These are phyloP conservation scores for Oryza coarctata DNA, from an alignment of 176 grass and related monocot species.

Conservation along the genomic window DNA sequence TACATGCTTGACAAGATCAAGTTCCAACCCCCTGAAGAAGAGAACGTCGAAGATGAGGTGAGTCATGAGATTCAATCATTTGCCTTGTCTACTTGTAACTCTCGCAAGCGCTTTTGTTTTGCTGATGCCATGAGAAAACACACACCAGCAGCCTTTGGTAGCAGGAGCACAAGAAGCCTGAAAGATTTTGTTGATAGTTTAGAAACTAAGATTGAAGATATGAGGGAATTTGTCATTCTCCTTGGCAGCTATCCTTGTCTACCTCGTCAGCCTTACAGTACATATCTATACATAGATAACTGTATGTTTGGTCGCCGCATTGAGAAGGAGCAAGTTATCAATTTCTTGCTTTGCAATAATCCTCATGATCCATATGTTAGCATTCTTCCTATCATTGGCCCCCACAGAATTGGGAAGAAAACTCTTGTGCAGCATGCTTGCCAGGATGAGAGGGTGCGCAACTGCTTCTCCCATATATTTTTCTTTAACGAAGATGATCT, in stretches of 20 bases:
- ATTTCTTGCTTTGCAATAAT: conserved; percentile 30
- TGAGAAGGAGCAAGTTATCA: conserved; percentile 40
- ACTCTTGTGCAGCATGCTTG: conserved; percentile 53
- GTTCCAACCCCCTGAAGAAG: background rate
- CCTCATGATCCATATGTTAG: background rate
- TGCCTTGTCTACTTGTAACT: background rate
- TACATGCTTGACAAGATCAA: conserved; percentile 23
- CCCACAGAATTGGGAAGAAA: conserved; percentile 38
- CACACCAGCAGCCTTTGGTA: background rate
- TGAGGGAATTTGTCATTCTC: conserved; percentile 33
- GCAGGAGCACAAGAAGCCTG: background rate
- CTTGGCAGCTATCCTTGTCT: conserved; percentile 28
- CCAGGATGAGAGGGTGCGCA: conserved; percentile 36
- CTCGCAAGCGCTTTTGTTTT: conserved; percentile 30
- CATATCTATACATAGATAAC: conserved; percentile 31
- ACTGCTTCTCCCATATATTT: conserved; percentile 6
- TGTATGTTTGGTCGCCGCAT: conserved; percentile 33
- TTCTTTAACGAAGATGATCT: conserved; percentile 24
- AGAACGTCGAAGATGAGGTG: conserved; percentile 15
- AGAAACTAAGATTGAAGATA: conserved; percentile 21
- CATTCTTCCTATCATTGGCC: conserved; percentile 43
- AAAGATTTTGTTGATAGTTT: conserved; percentile 23
- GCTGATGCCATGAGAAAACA: background rate
- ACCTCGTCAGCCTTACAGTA: conserved; percentile 9
- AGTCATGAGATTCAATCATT: background rate